Conservation (phyloP, 129 eudicot genomes). For the Solidago caesia region DNA sequence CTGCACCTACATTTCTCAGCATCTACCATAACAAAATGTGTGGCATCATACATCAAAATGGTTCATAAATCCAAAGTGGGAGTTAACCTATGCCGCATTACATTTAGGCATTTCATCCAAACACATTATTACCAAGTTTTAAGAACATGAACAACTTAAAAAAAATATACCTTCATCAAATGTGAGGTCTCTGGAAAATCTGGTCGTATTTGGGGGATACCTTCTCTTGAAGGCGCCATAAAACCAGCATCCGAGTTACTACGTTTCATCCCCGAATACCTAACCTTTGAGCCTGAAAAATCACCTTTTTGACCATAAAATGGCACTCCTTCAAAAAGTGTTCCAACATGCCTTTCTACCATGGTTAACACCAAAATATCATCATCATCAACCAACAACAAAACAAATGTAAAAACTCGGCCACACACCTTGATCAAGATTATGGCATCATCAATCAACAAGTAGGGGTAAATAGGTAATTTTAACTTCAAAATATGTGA, state of each 20-base stretch:
- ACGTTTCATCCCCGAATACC: conserved; percentile 57
- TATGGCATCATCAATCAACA: conserved; percentile 25
- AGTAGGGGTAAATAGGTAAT: conserved; percentile 14
- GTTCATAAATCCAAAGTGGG: background rate
- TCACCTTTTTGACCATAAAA: conserved; percentile 67
- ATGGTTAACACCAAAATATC: conserved; percentile 38
- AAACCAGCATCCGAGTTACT: conserved; percentile 62
- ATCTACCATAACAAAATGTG: conserved; percentile 47
- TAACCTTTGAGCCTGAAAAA: conserved; percentile 49
- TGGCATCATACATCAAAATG: conserved; percentile 25
- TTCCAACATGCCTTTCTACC: conserved; percentile 63
- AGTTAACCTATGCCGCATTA: background rate
- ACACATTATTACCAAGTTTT: background rate
- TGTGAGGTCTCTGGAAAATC: conserved; percentile 69
- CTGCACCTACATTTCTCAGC: conserved; percentile 71
- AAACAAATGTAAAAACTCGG: conserved; percentile 14
- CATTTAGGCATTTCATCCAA: conserved; percentile 25
- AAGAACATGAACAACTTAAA: background rate
- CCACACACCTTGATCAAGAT: conserved; percentile 14
- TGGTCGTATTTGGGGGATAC: conserved; percentile 50
- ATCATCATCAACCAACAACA: conserved; percentile 36
- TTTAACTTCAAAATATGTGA: conserved; percentile 8
- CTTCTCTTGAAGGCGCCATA: conserved; percentile 65
- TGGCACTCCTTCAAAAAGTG: conserved; percentile 75
- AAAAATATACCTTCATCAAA: conserved; percentile 60